phyloP scores from a whole-genome alignment of 208 protist genomes.

The Naegleria lovaniensis region DNA sequence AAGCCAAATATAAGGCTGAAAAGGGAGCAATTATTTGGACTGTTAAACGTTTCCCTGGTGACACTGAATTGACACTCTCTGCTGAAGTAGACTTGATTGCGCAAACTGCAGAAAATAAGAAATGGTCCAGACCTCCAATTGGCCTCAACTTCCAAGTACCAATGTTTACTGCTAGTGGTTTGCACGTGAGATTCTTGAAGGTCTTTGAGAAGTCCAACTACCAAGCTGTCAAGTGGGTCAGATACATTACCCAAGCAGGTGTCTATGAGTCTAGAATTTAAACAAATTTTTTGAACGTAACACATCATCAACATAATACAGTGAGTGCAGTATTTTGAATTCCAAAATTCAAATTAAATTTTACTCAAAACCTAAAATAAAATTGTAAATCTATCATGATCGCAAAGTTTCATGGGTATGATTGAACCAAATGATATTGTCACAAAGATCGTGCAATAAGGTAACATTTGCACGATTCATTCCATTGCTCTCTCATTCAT shows the following conservation, averaged over 20 bases:
- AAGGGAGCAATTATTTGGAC: conserved; percentile 81
- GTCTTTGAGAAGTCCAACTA: conserved; percentile 68
- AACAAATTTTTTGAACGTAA: conserved; percentile 23
- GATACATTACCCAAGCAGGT: conserved; percentile 93
- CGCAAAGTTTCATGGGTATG: too few relatives aligned
- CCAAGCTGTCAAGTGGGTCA: conserved; percentile 92
- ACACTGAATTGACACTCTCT: conserved; percentile 66
- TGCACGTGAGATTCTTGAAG: conserved; percentile 89
- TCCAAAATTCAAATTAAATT: neutral
- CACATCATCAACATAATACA: too few relatives aligned
- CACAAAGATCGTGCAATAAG: too few relatives aligned
- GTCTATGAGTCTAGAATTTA: conserved; percentile 89
- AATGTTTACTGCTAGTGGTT: conserved; percentile 89
- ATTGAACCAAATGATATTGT: too few relatives aligned
- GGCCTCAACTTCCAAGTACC: conserved; percentile 84
- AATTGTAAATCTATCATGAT: neutral
- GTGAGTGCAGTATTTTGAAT: neutral
- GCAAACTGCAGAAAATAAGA: conserved; percentile 58
- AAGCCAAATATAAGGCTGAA: conserved; percentile 77
- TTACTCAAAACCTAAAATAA: neutral
- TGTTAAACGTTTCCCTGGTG: conserved; percentile 67
- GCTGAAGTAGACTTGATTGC: conserved; percentile 82
- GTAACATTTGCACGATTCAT: too few relatives aligned
- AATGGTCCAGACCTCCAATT: conserved; percentile 88
- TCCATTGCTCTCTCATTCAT: too few relatives aligned